Evolutionary conservation across 129 eudicot species (phyloP).

Genomic region (Arctium lappa): DNA sequence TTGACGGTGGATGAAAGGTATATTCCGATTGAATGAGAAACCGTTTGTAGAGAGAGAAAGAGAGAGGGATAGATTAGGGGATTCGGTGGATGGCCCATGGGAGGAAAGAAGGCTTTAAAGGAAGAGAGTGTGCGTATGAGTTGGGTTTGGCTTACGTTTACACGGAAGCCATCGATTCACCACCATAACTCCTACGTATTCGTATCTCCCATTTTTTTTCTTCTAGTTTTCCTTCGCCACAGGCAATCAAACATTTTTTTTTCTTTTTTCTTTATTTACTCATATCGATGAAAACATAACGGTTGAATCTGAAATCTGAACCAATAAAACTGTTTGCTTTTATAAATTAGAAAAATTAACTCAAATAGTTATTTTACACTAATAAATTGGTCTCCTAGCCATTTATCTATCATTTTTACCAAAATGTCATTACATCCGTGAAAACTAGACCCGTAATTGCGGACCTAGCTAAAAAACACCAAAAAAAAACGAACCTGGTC

Average conservation of each 20-base stretch:
- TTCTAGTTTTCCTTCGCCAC: not conserved
- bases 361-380: no score
- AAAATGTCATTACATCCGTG: no score
- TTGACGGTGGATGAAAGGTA: slow-evolving; percentile 23
- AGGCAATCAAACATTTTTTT: not conserved
- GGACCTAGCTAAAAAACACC: no score
- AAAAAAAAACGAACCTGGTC: no score
- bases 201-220: not conserved
- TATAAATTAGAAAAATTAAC: no score
- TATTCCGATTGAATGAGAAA: slow-evolving; percentile 17
- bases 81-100: slow-evolving; percentile 31
- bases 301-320: no score
- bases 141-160: slow-evolving; percentile 30
- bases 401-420: no score
- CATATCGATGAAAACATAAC: no score
- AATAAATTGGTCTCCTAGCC: no score
- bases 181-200: slow-evolving; percentile 10
- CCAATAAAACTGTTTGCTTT: no score
- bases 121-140: slow-evolving; percentile 19
- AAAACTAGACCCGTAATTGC: no score
- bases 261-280: no score
- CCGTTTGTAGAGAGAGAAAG: not conserved
- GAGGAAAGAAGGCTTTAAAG: slow-evolving; percentile 6
- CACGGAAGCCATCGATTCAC: slow-evolving; percentile 29
- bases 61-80: not conserved